Percentiles rank a stretch among this genome's conserved stretches.
These are phyloP conservation scores for Fusarium nisikadoi DNA, from an alignment of 2,329 filamentous ascomycete species.

Conservation along the genomic window DNA sequence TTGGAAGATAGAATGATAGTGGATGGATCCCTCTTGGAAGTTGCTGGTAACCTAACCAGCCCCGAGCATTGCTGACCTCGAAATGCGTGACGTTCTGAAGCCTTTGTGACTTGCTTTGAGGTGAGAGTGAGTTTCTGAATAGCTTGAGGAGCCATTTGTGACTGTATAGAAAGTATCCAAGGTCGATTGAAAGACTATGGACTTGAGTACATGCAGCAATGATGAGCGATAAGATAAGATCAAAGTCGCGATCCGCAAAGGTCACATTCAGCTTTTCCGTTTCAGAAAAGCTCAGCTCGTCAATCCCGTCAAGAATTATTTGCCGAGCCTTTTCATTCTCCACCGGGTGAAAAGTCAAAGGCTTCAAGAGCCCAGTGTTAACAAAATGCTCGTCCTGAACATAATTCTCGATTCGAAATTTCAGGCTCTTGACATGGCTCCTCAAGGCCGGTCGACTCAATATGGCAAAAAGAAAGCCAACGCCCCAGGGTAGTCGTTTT, in stretches of 20 bases:
- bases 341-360: neutral
- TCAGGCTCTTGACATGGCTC: neutral
- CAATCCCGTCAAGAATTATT: neutral
- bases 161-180: neutral
- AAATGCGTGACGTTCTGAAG: neutral
- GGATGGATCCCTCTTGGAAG: neutral
- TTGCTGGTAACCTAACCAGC: neutral
- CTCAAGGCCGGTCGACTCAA: neutral
- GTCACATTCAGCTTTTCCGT: neutral
- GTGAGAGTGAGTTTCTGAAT: neutral
- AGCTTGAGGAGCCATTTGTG: neutral
- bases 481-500: neutral
- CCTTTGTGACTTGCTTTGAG: rapidly evolving
- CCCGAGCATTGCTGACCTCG: neutral
- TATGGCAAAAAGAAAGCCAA: neutral
- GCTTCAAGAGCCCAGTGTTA: neutral
- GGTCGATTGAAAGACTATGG: neutral
- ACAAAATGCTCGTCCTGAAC: neutral
- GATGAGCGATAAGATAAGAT: neutral
- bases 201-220: neutral
- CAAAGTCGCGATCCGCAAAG: rapidly evolving
- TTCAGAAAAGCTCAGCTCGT: neutral
- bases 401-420: neutral
- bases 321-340: neutral
- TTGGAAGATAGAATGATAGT: neutral